A percentile compares a stretch with the other conserved stretches of the same genome.
These are phyloP conservation scores for Clavaria fumosa DNA, from an alignment of 768 basidiomycete genomes.

Conservation along the genomic window DNA sequence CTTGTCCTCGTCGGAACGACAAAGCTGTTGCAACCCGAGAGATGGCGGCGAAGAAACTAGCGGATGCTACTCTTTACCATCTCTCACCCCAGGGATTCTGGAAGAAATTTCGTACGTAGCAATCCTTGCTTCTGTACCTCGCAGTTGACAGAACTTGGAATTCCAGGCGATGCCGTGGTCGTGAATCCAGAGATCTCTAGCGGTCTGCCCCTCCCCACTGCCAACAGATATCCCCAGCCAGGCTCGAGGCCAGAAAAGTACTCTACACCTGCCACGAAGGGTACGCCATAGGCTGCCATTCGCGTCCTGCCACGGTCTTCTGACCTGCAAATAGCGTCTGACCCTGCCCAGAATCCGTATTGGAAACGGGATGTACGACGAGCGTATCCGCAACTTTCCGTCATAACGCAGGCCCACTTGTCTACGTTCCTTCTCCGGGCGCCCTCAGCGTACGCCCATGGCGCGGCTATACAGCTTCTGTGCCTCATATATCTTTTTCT, in stretches of 20 bases:
- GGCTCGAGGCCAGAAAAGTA: slow-evolving; percentile 81
- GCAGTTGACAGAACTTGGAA: slow-evolving; percentile 5
- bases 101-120: slow-evolving; percentile 81
- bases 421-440: slow-evolving; percentile 64
- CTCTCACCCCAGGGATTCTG: slow-evolving; percentile 82
- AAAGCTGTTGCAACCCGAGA: no score
- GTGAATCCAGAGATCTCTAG: slow-evolving; percentile 86
- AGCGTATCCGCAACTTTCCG: slow-evolving; percentile 81
- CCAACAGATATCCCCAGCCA: slow-evolving; percentile 75
- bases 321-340: slow-evolving; percentile 54
- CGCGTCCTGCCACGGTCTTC: no score
- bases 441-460: slow-evolving; percentile 39
- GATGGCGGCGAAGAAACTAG: slow-evolving; percentile 67
- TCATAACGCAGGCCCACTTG: slow-evolving; percentile 73
- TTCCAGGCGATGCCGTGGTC: slow-evolving; percentile 62
- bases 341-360: slow-evolving; percentile 82
- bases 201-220: slow-evolving; percentile 62
- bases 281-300: slow-evolving; percentile 22
- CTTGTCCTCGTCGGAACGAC: no score
- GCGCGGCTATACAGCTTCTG: slow-evolving; percentile 2
- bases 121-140: background rate
- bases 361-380: slow-evolving; percentile 93
- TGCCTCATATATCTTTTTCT: slow-evolving; percentile 7
- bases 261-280: slow-evolving; percentile 79
- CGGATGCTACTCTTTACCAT: slow-evolving; percentile 85